phyloP scores from a whole-genome alignment of 2,329 filamentous ascomycete genomes.

The Helminthosporium solani region DNA sequence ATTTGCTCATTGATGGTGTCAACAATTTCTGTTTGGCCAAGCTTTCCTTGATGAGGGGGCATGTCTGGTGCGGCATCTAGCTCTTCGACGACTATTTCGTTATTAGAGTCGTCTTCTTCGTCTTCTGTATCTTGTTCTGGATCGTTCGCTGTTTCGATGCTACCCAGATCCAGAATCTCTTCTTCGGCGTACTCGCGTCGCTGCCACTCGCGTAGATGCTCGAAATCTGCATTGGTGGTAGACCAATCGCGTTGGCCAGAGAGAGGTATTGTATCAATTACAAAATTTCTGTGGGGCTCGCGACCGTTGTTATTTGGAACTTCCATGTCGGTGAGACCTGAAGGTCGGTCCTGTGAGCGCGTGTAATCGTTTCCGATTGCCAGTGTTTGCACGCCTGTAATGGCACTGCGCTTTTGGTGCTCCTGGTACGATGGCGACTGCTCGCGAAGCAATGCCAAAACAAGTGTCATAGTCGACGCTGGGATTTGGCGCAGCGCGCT shows the following conservation, averaged over 20 bases:
- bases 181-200: slow-evolving; percentile 3
- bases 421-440: slow-evolving; percentile 45
- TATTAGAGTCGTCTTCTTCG: slow-evolving; percentile 10
- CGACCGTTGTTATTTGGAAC: not conserved
- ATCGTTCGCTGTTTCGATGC: slow-evolving; percentile 9
- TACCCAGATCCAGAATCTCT: slow-evolving; percentile 6
- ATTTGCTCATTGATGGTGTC: slow-evolving; percentile 33
- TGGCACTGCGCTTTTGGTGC: slow-evolving; percentile 9
- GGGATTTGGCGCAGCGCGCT: slow-evolving; percentile 20
- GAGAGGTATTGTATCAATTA: slow-evolving; percentile 5
- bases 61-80: not conserved
- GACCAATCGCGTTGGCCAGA: not conserved
- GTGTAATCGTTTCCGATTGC: not conserved
- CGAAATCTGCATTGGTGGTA: slow-evolving; percentile 11
- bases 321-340: not conserved
- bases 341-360: too few relatives aligned
- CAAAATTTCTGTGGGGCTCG: slow-evolving; percentile 7
- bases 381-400: slow-evolving; percentile 3
- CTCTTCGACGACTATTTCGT: not conserved
- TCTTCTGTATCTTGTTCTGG: slow-evolving; percentile 6
- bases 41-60: slow-evolving; percentile 5
- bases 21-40: slow-evolving; percentile 15
- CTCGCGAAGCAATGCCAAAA: slow-evolving; percentile 43
- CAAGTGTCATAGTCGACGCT: slow-evolving; percentile 57
- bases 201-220: slow-evolving; percentile 34